These are phyloP conservation scores for Rhynchosporium agropyri DNA, from an alignment of 2,329 filamentous ascomycete species.

Conservation along the genomic window DNA sequence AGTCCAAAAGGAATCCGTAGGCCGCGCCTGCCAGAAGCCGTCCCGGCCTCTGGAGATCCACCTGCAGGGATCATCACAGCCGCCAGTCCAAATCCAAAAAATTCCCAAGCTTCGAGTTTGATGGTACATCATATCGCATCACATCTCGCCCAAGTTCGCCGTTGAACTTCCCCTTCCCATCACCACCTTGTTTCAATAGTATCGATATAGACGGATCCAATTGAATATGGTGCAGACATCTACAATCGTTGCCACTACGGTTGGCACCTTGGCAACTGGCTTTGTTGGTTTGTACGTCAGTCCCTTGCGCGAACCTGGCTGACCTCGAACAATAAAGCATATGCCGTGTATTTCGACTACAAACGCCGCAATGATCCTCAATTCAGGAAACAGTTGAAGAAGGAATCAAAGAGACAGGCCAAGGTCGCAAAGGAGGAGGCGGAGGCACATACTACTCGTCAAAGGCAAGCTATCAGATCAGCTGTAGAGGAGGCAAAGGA, in stretches of 20 bases:
- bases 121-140: not conserved
- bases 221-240: slow-evolving; percentile 52
- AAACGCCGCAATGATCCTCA: slow-evolving; percentile 64
- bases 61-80: not conserved
- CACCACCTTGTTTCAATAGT: slow-evolving; percentile 15
- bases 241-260: slow-evolving; percentile 62
- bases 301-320: slow-evolving; percentile 23
- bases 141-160: slow-evolving; percentile 19
- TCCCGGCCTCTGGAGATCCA: not conserved
- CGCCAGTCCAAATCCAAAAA: slow-evolving; percentile 14
- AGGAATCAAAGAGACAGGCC: slow-evolving; percentile 73
- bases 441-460: slow-evolving; percentile 63
- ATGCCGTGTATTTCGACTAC: slow-evolving; percentile 70
- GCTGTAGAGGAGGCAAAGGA: slow-evolving; percentile 81
- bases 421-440: slow-evolving; percentile 74
- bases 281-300: slow-evolving; percentile 54
- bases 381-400: slow-evolving; percentile 69
- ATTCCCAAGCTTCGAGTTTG: slow-evolving; percentile 8
- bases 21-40: slow-evolving; percentile 4
- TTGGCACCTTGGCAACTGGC: slow-evolving; percentile 62
- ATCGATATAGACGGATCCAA: slow-evolving; percentile 9
- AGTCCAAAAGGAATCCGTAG: not conserved
- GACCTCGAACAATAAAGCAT: slow-evolving; percentile 50
- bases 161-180: slow-evolving; percentile 15
- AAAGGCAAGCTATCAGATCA: slow-evolving; percentile 73